Evolutionary conservation across 345 rosid species (phyloP), one percentile per base, ranked within the genome.

Genomic region (Noccaea bulbosa): DNA sequence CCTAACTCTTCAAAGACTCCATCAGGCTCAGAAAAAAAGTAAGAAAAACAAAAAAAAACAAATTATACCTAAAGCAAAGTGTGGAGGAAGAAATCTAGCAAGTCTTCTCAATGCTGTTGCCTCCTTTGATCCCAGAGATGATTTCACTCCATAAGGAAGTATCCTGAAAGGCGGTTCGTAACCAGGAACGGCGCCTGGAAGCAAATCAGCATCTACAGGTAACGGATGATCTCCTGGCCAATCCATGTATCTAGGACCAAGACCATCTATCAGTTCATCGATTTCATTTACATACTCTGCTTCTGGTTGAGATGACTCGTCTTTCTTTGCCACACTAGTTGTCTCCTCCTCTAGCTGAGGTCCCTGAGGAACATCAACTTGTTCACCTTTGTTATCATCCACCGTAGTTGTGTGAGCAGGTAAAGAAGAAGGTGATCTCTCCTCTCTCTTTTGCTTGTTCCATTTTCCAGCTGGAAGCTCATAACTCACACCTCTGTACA

Each of bases 191-290:
- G 75, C 52, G 4, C 88, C 93, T 49, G 92, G 90, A 79, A 93
- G 96, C 85, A 90, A 61, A 85, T 93, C 97, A 45, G 97, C 93
- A 68, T 93, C 98, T 15, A 93, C 91, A 30, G 98, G 98, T 63
- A 83, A 68, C 37, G 98, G 97, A 40, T 83, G 83, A 10, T 71
- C 78, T 78, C 92, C 97, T 12, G 85, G 77, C 98, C 98, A 93
- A 72, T 88, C 97, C 40, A 72, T 75, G 67, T 82, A 93, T 72
- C 97, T 84, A 20, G 96, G 97, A 62, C 97, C 98, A 74, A 93
- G 76, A 59, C 80, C 81, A 39, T 86, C 88, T 67, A 93, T 81
- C 65, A 93, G 63, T 70, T 86, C 77, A 75, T 85, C 84, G 71
- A 90, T 77, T 86, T 90, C 92, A 55, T 83, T 83, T 62, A 88